Evolutionary conservation across 2,329 filamentous ascomycete species (phyloP).

Genomic region (Alternaria atra): DNA sequence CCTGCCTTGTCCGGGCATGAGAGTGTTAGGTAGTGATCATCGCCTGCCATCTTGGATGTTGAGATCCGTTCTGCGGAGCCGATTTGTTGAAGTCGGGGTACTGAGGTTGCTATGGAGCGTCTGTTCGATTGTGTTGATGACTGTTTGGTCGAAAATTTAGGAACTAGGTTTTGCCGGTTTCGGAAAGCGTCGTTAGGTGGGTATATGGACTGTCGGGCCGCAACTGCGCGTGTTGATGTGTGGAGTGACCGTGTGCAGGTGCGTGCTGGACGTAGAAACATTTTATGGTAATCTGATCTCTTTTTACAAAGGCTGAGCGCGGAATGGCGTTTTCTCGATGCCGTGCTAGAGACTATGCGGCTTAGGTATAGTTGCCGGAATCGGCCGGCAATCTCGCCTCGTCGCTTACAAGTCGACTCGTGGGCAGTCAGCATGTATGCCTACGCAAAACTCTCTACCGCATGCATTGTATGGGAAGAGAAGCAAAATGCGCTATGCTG

Average conservation of each 20-base stretch:
- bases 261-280: constrained; percentile 30
- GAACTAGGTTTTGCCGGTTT: constrained; percentile 42
- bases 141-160: constrained; percentile 41
- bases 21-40: constrained; percentile 68
- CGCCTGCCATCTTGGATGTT: constrained; percentile 40
- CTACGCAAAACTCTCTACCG: background rate
- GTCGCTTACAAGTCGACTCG: constrained; percentile 16
- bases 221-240: constrained; percentile 26
- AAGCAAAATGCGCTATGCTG: background rate
- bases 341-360: constrained; percentile 20
- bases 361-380: constrained; percentile 25
- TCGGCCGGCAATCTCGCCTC: constrained; percentile 25
- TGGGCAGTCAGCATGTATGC: background rate
- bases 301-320: constrained; percentile 14
- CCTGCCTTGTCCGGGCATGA: constrained; percentile 86
- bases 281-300: constrained; percentile 19
- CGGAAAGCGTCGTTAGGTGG: constrained; percentile 36
- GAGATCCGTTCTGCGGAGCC: constrained; percentile 34
- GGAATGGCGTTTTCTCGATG: constrained; percentile 19
- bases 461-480: background rate
- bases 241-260: constrained; percentile 26
- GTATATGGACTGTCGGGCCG: constrained; percentile 30
- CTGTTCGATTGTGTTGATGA: constrained; percentile 20
- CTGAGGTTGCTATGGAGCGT: constrained; percentile 30
- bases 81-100: constrained; percentile 27